Conservation (phyloP, 148 eudicot genomes). For the Cornus controversa region DNA sequence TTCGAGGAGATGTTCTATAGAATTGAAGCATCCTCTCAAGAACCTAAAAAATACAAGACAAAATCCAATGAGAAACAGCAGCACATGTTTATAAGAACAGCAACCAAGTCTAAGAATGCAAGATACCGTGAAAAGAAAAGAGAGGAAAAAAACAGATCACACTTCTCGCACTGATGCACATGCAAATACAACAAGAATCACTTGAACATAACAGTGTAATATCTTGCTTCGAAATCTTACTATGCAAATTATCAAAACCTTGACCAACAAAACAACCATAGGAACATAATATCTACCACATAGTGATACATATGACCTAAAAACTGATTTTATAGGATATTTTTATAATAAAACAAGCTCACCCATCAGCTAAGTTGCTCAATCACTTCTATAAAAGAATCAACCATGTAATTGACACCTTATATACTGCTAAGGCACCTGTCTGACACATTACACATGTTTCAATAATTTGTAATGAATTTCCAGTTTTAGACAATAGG, state of each 20-base stretch:
- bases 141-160: slow-evolving; percentile 1
- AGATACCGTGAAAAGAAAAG: background rate
- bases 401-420: background rate
- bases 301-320: background rate
- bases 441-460: background rate
- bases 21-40: slow-evolving; percentile 63
- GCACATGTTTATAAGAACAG: background rate
- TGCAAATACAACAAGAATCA: background rate
- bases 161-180: too few relatives aligned
- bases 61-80: slow-evolving; percentile 5
- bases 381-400: background rate
- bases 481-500: background rate
- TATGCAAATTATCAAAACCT: background rate
- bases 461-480: background rate
- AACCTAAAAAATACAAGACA: slow-evolving; percentile 46
- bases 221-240: background rate
- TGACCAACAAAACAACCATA: background rate
- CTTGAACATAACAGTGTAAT: background rate
- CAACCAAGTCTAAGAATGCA: too few relatives aligned
- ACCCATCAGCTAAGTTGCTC: background rate
- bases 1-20: slow-evolving; percentile 31
- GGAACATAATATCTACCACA: background rate
- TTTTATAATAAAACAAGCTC: background rate
- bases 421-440: background rate
- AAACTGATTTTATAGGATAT: background rate